phyloP scores from a whole-genome alignment of 352 stramenopile species.

The Phytophthora vignae region DNA sequence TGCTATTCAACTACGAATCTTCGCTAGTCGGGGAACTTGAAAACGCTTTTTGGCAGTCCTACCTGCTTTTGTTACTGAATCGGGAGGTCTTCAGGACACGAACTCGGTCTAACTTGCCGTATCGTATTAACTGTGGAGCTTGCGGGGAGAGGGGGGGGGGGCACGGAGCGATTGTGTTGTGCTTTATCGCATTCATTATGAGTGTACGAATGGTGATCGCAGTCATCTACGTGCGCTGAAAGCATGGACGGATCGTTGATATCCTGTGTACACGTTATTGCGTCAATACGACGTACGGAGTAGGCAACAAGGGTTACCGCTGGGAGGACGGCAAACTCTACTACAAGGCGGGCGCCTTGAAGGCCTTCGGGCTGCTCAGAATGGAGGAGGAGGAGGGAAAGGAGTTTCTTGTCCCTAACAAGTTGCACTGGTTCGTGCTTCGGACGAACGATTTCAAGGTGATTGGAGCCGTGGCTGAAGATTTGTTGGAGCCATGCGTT shows the following conservation, averaged over 20 bases:
- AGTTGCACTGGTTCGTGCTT: slow-evolving; percentile 23
- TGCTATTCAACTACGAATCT: slow-evolving; percentile 12
- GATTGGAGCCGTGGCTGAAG: slow-evolving; percentile 13
- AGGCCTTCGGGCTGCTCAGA: slow-evolving; percentile 29
- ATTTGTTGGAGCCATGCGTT: slow-evolving; percentile 10
- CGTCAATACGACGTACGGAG: slow-evolving; percentile 10
- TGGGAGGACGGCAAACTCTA: slow-evolving; percentile 13
- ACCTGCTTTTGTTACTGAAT: slow-evolving; percentile 15
- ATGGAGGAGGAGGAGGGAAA: slow-evolving; percentile 20
- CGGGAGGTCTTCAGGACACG: background rate
- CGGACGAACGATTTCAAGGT: slow-evolving; percentile 16
- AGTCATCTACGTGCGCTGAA: slow-evolving; percentile 1
- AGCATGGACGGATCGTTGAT: background rate
- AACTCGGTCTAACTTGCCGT: background rate
- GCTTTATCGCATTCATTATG: slow-evolving; percentile 18
- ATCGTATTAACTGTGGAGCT: slow-evolving; percentile 22
- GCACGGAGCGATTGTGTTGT: slow-evolving; percentile 11
- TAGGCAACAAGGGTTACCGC: slow-evolving; percentile 22
- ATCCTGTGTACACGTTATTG: slow-evolving; percentile 12
- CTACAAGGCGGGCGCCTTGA: slow-evolving; percentile 17
- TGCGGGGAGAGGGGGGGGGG: too few relatives aligned
- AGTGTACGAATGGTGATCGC: slow-evolving; percentile 7
- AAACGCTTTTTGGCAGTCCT: slow-evolving; percentile 3
- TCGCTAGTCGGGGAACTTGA: slow-evolving; percentile 2
- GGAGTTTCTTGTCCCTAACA: slow-evolving; percentile 25